Evolutionary conservation across 306 rosid species (phyloP), one percentile per base, ranked within the genome.

Genomic region (Ochetophila trinervis): DNA sequence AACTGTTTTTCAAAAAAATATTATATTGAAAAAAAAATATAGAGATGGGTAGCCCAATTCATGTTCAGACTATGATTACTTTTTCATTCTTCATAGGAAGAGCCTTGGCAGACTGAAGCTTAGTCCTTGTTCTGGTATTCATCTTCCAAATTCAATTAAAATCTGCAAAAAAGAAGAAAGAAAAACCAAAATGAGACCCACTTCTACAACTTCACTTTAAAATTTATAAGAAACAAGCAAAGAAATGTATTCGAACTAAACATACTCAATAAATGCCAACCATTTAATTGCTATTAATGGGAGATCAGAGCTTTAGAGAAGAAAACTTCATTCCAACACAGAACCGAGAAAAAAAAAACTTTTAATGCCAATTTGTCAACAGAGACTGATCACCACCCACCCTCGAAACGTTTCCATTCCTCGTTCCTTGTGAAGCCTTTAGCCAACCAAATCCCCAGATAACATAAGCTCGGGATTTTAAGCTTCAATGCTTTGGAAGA

Each of bases 1-100:
- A 86, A 76, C 79, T 84, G 85, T 77, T 87, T 85, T 75, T 79
- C 75, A 67, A 80, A 78, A 58, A 58, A 2, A 16, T 6, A 16
- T 16, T 16, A 14, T 49, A 50, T 16, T 16, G 17, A 6, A 16
- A 50, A 50, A 9, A 50, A n/a, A 50, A 50, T 4, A 18, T 27
- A 5, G 53, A 16, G 6, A 16, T 16, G 5, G 20, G 15, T 15
- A 5, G 5, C 23, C 8, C 21, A 50, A 16, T 14, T 42, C 48
- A 58, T 60, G 45, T 50, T 70, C 59, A 17, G 54, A 73, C 66
- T 67, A 68, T 36, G 19, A 68, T 83, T 84, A 93, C 95, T 34
- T 86, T 86, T 66, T 74, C 83, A 64, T 70, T 77, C 72, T 80
- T 70, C 40, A 64, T 47, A 20, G 86, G 76, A 27, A 27, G 32